A percentile compares a stretch with the other conserved stretches of the same genome.
Evolutionary conservation across 2,329 filamentous ascomycete genomes (phyloP).

Genomic region (Trichoderma breve): DNA sequence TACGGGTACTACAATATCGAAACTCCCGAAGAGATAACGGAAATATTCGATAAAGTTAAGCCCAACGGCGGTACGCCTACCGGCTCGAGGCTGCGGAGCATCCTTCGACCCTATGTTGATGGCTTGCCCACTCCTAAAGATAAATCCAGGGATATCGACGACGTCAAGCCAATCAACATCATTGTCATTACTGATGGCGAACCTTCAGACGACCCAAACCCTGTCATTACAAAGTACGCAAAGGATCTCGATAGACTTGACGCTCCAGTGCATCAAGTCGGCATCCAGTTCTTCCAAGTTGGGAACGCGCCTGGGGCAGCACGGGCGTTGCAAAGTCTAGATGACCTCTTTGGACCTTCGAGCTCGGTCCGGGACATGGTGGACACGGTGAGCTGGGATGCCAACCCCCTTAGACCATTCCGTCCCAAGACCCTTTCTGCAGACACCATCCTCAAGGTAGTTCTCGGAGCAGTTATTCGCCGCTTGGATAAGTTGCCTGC

Average conservation of each 20-base stretch:
- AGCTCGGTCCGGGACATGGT: conserved; percentile 78
- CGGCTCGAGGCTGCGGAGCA: conserved; percentile 65
- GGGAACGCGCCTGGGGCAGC: conserved; percentile 68
- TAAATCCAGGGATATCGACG: conserved; percentile 35
- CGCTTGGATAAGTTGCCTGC: conserved; percentile 34
- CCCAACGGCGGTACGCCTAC: conserved; percentile 72
- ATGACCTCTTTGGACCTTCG: conserved; percentile 60
- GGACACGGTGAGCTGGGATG: conserved; percentile 77
- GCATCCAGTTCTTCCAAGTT: conserved; percentile 95
- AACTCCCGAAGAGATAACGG: conserved; percentile 54
- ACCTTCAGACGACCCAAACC: conserved; percentile 75
- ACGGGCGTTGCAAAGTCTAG: conserved; percentile 66
- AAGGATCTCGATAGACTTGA: conserved; percentile 66
- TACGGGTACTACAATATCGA: conserved; percentile 65
- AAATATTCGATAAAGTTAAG: conserved; percentile 66
- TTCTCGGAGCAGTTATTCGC: conserved; percentile 71
- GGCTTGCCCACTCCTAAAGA: conserved; percentile 24
- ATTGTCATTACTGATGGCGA: conserved; percentile 91
- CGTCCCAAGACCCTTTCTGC: conserved; percentile 51
- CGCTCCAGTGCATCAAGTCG: conserved; percentile 77
- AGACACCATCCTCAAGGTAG: conserved; percentile 74
- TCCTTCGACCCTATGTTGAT: conserved; percentile 71
- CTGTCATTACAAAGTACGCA: conserved; percentile 64
- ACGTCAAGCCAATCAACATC: conserved; percentile 77
- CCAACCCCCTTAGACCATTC: conserved; percentile 39